Conservation (phyloP, 192 early-diverging fungal genomes). For the Spizellomyces sp. region DNA sequence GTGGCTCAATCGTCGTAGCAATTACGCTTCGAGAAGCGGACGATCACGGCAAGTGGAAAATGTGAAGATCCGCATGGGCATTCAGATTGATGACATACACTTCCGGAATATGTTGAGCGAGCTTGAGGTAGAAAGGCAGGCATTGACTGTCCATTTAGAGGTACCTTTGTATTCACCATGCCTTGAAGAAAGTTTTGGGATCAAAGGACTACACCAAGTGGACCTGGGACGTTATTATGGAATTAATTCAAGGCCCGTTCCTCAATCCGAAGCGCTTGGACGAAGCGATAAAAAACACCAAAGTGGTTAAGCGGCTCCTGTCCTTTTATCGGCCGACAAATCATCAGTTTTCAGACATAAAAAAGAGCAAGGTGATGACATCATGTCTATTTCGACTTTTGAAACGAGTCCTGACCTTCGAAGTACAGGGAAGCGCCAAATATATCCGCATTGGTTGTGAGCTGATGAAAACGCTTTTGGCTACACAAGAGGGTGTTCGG, state of each 20-base stretch:
- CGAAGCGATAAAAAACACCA: slow-evolving; percentile 69
- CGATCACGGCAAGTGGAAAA: slow-evolving; percentile 29
- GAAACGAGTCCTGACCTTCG: not conserved
- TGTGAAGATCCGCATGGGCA: slow-evolving; percentile 29
- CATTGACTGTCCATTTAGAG: not conserved
- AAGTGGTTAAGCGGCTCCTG: slow-evolving; percentile 71
- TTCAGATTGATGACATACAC: slow-evolving; percentile 71
- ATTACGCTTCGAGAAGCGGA: not conserved
- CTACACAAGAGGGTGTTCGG: slow-evolving; percentile 64
- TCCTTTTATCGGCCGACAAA: slow-evolving; percentile 75
- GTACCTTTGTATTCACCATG: not conserved
- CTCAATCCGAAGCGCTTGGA: slow-evolving; percentile 73
- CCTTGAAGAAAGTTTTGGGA: slow-evolving; percentile 54
- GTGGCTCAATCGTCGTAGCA: slow-evolving; percentile 27
- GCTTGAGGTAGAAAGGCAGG: slow-evolving; percentile 45
- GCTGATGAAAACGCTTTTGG: slow-evolving; percentile 66
- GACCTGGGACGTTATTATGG: slow-evolving; percentile 76
- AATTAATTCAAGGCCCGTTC: slow-evolving; percentile 78
- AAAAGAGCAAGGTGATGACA: slow-evolving; percentile 50
- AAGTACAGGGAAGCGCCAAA: slow-evolving; percentile 38
- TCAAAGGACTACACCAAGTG: slow-evolving; percentile 78
- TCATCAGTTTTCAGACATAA: slow-evolving; percentile 70
- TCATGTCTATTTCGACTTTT: slow-evolving; percentile 16
- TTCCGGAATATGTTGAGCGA: slow-evolving; percentile 71
- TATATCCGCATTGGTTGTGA: slow-evolving; percentile 71